These are phyloP conservation scores for Mortierella hygrophila DNA, from an alignment of 192 early-diverging fungal species.

Conservation along the genomic window DNA sequence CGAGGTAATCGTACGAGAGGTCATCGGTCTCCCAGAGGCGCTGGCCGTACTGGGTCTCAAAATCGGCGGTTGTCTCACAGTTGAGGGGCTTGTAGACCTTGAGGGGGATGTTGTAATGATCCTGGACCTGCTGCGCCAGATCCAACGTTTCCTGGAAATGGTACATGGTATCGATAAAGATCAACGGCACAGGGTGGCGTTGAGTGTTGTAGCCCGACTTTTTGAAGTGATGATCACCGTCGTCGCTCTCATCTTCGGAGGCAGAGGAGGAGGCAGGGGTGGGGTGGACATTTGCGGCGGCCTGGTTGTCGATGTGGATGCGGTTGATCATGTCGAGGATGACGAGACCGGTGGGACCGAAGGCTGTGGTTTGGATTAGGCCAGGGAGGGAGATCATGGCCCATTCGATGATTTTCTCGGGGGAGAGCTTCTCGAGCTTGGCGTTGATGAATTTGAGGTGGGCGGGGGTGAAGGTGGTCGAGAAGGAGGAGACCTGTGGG, in stretches of 20 bases:
- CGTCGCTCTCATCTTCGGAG: conserved; percentile 47
- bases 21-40: conserved; percentile 88
- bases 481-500: conserved; percentile 3
- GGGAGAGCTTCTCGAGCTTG: conserved; percentile 74
- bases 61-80: conserved; percentile 71
- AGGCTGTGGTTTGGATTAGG: conserved; percentile 94
- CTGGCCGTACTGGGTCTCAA: conserved; percentile 80
- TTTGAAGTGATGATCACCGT: conserved; percentile 30
- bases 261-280: conserved; percentile 46
- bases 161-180: conserved; percentile 96
- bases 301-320: conserved; percentile 66
- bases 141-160: conserved; percentile 95
- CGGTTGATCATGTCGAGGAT: conserved; percentile 89
- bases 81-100: conserved; percentile 82
- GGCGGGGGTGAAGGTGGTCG: conserved; percentile 62
- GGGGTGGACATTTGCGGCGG: conserved; percentile 52
- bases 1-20: conserved; percentile 87
- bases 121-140: conserved; percentile 74
- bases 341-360: conserved; percentile 92
- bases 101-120: conserved; percentile 76
- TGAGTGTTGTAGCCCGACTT: conserved; percentile 55
- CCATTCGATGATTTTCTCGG: conserved; percentile 90
- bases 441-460: conserved; percentile 84
- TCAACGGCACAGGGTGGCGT: conserved; percentile 78
- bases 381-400: conserved; percentile 82